Evolutionary conservation across 805 yeast species (phyloP), one percentile per base, ranked within the genome.

Genomic region (Myxozyma mucilagina): DNA sequence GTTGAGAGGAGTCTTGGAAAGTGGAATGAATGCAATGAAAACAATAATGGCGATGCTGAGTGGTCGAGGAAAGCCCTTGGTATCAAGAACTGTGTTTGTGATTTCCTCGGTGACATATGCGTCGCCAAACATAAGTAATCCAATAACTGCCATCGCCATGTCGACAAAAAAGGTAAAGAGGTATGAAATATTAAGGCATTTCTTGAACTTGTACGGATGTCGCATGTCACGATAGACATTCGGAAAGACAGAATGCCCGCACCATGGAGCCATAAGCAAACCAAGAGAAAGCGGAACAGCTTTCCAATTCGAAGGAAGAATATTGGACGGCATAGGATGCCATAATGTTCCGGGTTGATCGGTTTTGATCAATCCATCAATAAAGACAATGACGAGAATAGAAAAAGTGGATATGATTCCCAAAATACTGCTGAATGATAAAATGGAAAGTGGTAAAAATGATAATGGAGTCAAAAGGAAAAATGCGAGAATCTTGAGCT

Each of bases 221-320:
- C 88, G 79, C 87, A 88, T 85, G 72, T 88, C 96, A 39, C 84
- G 79, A 71, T 84, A 85, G 56, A 88, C 77, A 66, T 88, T 88
- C 1, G 94, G 94, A 69, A 88, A 89, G 31, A 89, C 82, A 4
- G 94, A 90, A 74, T 89, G 94, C 0, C 94, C 93, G 5, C 94
- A 91, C 78, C 88, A 89, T 0, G 93, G 92, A 3, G 92, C 87
- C 32, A 71, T 48, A 10, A 78, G 65, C 16, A 56, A 55, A 48
- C 74, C 64, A 65, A 69, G 36, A 77, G 87, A 73, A 72, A 82
- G 29, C 75, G 72, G 70, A 68, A 78, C 35, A 76, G 77, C 49
- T 72, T 72, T 56, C 84, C 83, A 39, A 80, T 80, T 47, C 74
- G 73, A n/a, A 75, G 97, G 97, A 80, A 84, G 84, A 61, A 87